Base-by-base conservation (phyloP, 495 filamentous ascomycete species). In the Patellaria atrata region DNA sequence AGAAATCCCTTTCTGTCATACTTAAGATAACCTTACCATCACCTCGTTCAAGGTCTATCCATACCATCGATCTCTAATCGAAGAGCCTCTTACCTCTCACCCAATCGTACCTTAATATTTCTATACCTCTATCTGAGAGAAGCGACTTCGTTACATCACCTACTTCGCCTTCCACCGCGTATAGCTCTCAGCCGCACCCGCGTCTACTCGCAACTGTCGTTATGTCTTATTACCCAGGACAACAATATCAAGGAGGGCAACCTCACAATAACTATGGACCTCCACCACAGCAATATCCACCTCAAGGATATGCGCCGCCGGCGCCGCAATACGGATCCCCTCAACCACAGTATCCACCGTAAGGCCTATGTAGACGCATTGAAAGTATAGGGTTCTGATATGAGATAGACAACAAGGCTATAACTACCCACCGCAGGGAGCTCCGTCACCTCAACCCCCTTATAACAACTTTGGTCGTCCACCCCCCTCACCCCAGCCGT, bases 161-260 rank as follows among this genome's bases (percentile, higher is more conserved):
- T n/a, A n/a, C n/a, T n/a, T n/a, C n/a, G n/a, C n/a, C n/a, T n/a
- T n/a, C n/a, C n/a, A n/a, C n/a, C n/a, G n/a, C n/a, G n/a, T n/a
- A n/a, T n/a, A n/a, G n/a, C n/a, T n/a, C n/a, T n/a, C n/a, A n/a
- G n/a, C n/a, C n/a, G n/a, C n/a, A n/a, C n/a, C n/a, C 34, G 19
- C 36, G 23, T 6, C 27, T 1, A 12, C 27, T 23, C n/a, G 17
- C 16, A 9, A 34, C 17, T 14, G 13, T 10, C 14, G 38, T 5
- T 40, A 59, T 59, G 56, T 57, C 56, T 14, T 57, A 49, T 40
- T 59, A 48, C 28, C 56, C 56, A 20, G 56, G 56, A 16, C 52
- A 54, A 35, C 30, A 45, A 13, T 52, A 51, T 27, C 41, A 55
- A 32, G 39, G 41, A 9, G 41, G 33, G 30, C 43, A 47, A 21